A percentile compares a stretch with the other conserved stretches of the same genome.
Evolutionary conservation across 2,329 filamentous ascomycete species (phyloP).

Genomic region (Clonostachys chloroleuca): DNA sequence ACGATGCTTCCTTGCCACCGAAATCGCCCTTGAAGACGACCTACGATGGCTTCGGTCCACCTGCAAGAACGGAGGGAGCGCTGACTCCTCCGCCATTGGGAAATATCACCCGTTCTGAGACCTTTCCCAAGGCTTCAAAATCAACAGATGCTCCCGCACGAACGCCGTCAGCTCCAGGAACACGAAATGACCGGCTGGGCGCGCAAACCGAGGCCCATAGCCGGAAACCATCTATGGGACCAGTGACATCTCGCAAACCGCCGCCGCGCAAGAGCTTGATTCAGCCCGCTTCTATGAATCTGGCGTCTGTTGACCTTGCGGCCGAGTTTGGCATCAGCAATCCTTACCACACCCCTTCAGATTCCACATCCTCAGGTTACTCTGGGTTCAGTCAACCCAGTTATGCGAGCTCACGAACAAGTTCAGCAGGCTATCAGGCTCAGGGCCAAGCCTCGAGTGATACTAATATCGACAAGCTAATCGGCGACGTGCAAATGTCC

Average conservation of each 20-base stretch:
- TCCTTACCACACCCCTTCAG: constrained; percentile 59
- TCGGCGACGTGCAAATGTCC: constrained; percentile 51
- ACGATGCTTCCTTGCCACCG: constrained; percentile 20
- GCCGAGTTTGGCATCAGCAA: constrained; percentile 58
- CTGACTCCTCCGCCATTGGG: constrained; percentile 29
- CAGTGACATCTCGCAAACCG: constrained; percentile 45
- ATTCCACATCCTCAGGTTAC: constrained; percentile 61
- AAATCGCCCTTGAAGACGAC: constrained; percentile 43
- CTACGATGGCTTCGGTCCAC: constrained; percentile 54
- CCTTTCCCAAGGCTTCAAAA: constrained; percentile 40
- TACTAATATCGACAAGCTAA: constrained; percentile 43
- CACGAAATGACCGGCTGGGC: constrained; percentile 29
- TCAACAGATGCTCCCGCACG: constrained; percentile 30
- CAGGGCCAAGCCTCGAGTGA: constrained; percentile 38
- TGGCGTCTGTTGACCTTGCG: constrained; percentile 47
- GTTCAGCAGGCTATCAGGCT: constrained; percentile 21
- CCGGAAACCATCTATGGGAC: constrained; percentile 37
- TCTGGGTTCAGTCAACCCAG: constrained; percentile 56
- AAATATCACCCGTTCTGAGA: constrained; percentile 41
- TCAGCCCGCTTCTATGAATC: constrained; percentile 30
- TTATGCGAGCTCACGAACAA: constrained; percentile 56
- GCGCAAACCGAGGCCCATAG: constrained; percentile 11
- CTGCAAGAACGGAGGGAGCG: constrained; percentile 27
- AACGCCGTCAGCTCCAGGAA: constrained; percentile 42
- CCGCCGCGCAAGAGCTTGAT: constrained; percentile 47